phyloP scores from a whole-genome alignment of 345 rosid species.

The Eucalyptus urophylla region DNA sequence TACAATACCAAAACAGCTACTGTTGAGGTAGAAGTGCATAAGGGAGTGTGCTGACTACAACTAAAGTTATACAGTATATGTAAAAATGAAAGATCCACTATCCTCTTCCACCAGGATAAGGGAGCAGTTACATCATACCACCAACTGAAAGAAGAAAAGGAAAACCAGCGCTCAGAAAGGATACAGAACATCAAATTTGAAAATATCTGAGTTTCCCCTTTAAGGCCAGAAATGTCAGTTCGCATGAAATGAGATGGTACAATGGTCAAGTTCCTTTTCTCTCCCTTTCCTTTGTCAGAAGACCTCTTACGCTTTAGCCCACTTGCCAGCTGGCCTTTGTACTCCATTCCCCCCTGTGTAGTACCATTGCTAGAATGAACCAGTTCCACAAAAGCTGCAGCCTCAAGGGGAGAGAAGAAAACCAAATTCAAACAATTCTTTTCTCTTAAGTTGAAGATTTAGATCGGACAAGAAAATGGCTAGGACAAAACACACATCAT shows the following conservation, averaged over 20 bases:
- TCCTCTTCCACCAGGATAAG: not conserved
- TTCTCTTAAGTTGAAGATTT: not conserved
- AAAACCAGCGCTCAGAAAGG: constrained; percentile 18
- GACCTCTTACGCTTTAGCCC: constrained; percentile 22
- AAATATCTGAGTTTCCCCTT: constrained; percentile 73
- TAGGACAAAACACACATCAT: not conserved
- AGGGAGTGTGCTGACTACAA: not conserved
- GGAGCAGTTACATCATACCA: not conserved
- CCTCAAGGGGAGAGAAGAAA: not conserved
- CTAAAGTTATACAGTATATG: not conserved
- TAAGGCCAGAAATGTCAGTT: constrained; percentile 73
- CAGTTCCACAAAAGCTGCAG: constrained; percentile 75
- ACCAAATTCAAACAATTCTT: not conserved
- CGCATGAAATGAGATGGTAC: constrained; percentile 79
- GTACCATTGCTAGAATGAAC: constrained; percentile 91
- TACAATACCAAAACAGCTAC: not conserved
- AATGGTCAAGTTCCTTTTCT: constrained; percentile 34
- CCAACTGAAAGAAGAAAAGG: not conserved
- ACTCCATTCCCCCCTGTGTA: constrained; percentile 51
- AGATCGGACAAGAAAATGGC: not conserved
- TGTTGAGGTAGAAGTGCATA: not conserved
- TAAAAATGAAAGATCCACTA: not conserved
- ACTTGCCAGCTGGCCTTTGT: constrained; percentile 18
- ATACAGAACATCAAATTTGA: constrained; percentile 83
- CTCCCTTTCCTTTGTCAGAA: constrained; percentile 49